Conservation (phyloP, 176 grass and related monocot genomes). For the Carex parvula region DNA sequence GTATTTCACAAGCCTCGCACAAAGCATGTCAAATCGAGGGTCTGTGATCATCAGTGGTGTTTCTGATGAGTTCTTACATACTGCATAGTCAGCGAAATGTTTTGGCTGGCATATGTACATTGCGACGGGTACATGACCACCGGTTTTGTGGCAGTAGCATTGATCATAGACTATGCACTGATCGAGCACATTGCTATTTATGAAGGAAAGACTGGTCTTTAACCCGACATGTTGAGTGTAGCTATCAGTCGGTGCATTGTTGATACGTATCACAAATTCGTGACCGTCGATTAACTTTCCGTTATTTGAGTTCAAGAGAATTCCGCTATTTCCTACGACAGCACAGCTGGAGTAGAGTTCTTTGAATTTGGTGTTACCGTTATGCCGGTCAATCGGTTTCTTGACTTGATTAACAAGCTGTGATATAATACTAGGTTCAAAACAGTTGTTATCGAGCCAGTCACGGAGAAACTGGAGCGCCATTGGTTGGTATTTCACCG, state of each 20-base stretch:
- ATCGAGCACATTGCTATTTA: constrained; percentile 64
- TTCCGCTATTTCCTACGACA: constrained; percentile 59
- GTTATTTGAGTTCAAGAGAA: constrained; percentile 30
- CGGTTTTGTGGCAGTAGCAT: constrained; percentile 61
- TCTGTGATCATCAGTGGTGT: constrained; percentile 54
- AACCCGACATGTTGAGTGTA: constrained; percentile 44
- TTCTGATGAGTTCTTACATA: constrained; percentile 42
- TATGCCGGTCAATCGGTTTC: constrained; percentile 51
- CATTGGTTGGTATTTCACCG: constrained; percentile 10
- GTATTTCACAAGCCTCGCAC: constrained; percentile 57
- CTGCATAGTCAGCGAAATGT: constrained; percentile 61
- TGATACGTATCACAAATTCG: constrained; percentile 71
- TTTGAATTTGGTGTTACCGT: not conserved
- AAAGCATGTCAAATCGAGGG: constrained; percentile 56
- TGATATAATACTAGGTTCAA: constrained; percentile 54
- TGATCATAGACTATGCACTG: constrained; percentile 32
- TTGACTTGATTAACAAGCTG: constrained; percentile 69
- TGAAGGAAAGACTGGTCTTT: constrained; percentile 50
- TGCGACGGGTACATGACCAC: constrained; percentile 39
- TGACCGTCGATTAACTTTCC: constrained; percentile 56
- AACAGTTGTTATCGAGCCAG: constrained; percentile 44
- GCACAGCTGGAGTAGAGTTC: constrained; percentile 41
- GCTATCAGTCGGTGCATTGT: constrained; percentile 54
- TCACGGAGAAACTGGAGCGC: constrained; percentile 34
- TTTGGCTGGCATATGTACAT: constrained; percentile 70